Conservation (phyloP, 257 asterid species). For the Solanum arcanum region DNA sequence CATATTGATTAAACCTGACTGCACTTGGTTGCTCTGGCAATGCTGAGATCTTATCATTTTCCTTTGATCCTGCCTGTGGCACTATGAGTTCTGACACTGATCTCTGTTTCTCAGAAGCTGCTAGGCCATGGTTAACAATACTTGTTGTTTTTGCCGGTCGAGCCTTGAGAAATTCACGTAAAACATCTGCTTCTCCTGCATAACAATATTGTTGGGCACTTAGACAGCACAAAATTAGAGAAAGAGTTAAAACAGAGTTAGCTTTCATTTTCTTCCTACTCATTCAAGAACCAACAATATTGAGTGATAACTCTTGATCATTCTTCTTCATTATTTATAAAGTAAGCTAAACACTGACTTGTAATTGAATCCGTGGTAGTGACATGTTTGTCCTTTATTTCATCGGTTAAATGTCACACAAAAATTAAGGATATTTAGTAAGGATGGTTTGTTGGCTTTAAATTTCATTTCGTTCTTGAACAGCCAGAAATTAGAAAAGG, state of each 20-base stretch:
- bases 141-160: not conserved
- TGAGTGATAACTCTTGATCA: not conserved
- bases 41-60: constrained; percentile 19
- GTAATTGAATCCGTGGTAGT: not conserved
- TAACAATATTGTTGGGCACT: not conserved
- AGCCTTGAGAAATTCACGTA: not conserved
- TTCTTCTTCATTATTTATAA: not conserved
- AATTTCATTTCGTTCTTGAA: not conserved
- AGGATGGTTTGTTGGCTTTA: not conserved
- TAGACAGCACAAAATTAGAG: not conserved
- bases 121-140: not conserved
- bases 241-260: not conserved
- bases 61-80: constrained; percentile 5
- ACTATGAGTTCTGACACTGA: not conserved
- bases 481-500: not conserved
- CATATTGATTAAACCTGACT: constrained; percentile 16
- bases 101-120: not conserved
- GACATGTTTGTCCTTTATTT: not conserved
- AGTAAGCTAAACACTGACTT: not conserved
- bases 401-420: not conserved
- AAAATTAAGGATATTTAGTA: not conserved
- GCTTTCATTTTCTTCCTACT: not conserved
- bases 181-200: not conserved
- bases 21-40: constrained; percentile 23
- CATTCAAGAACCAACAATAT: not conserved